phyloP scores from a whole-genome alignment of 257 asterid genomes.

The Solanum raphanifolium region DNA sequence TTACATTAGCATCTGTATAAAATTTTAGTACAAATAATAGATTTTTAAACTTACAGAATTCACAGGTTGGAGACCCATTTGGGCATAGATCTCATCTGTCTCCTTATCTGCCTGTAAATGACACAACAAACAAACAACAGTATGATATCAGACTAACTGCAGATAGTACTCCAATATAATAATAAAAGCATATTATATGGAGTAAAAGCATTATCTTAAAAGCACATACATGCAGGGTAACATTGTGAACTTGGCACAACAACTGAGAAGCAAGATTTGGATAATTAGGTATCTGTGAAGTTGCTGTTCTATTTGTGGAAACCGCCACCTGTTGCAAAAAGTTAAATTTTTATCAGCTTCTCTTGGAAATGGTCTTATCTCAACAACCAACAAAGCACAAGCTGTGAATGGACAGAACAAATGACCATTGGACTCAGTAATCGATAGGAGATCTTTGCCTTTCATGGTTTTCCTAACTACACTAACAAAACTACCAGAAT shows the following conservation, averaged over 20 bases:
- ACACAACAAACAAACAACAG: background rate
- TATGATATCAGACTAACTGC: background rate
- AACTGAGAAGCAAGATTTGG: conserved; percentile 84
- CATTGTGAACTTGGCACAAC: conserved; percentile 90
- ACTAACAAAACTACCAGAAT: background rate
- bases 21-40: background rate
- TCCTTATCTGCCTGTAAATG: conserved; percentile 78
- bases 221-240: conserved; percentile 59
- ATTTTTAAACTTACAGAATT: conserved; percentile 45
- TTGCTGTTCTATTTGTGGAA: conserved; percentile 74
- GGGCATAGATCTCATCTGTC: conserved; percentile 92
- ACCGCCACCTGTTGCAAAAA: conserved; percentile 61
- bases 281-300: conserved; percentile 75
- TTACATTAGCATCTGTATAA: background rate
- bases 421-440: background rate
- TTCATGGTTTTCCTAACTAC: background rate
- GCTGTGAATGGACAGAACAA: background rate
- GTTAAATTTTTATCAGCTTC: background rate
- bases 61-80: conserved; percentile 92
- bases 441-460: background rate
- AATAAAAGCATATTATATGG: background rate
- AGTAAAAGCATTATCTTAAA: background rate
- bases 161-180: background rate
- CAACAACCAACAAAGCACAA: background rate
- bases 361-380: background rate